phyloP scores from a whole-genome alignment of 1,139 yeast species.

The Meyerozyma athensensis region DNA sequence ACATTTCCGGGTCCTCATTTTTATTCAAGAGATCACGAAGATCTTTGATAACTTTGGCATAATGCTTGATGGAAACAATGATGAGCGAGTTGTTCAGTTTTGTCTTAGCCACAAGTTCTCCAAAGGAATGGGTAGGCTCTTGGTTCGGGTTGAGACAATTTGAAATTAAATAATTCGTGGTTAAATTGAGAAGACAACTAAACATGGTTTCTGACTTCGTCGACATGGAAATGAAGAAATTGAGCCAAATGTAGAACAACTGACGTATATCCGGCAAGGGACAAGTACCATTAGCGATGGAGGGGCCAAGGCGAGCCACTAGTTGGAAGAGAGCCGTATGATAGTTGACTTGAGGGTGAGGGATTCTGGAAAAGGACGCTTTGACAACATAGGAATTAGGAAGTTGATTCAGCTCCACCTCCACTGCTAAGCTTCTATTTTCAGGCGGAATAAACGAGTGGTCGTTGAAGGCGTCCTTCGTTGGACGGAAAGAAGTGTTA shows the following conservation, averaged over 20 bases:
- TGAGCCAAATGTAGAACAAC: slow-evolving; percentile 33
- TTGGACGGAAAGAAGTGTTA: neutral
- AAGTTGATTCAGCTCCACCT: no score
- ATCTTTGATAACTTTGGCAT: slow-evolving; percentile 34
- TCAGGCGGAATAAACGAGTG: neutral
- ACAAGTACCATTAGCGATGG: slow-evolving; percentile 25
- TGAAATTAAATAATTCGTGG: slow-evolving; percentile 38
- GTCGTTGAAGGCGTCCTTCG: neutral
- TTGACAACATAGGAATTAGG: no score
- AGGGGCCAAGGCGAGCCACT: slow-evolving; percentile 16
- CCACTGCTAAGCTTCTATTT: no score
- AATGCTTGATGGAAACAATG: slow-evolving; percentile 30
- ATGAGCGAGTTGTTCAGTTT: slow-evolving; percentile 24
- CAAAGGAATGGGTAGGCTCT: neutral
- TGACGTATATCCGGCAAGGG: slow-evolving; percentile 26
- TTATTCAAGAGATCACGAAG: slow-evolving; percentile 27
- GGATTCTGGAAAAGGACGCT: slow-evolving; percentile 14
- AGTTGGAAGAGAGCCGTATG: slow-evolving; percentile 11
- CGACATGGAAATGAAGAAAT: slow-evolving; percentile 24
- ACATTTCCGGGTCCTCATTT: slow-evolving; percentile 29
- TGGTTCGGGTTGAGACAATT: slow-evolving; percentile 22
- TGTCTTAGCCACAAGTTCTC: slow-evolving; percentile 5
- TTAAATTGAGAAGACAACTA: slow-evolving; percentile 35
- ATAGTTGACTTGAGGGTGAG: slow-evolving; percentile 15
- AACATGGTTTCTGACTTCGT: slow-evolving; percentile 25